Evolutionary conservation across 2,329 filamentous ascomycete genomes (phyloP).

Genomic region (Arthrobotrys iridis): DNA sequence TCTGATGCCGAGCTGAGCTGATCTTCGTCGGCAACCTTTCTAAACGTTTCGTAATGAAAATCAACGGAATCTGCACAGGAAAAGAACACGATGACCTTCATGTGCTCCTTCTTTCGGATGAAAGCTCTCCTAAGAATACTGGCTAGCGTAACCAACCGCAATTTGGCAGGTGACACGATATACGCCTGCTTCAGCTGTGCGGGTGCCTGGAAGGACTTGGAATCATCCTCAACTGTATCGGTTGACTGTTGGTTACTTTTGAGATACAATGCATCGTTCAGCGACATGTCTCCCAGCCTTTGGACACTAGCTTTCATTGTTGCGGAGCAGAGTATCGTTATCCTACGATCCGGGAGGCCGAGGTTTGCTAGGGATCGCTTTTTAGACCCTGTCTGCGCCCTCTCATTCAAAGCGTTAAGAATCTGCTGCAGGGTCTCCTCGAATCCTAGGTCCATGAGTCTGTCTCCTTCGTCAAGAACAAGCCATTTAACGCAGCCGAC

Average conservation of each 20-base stretch:
- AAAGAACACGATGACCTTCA: conserved; percentile 97
- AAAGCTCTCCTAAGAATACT: conserved; percentile 87
- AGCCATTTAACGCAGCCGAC: conserved; percentile 92
- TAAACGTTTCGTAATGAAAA: conserved; percentile 90
- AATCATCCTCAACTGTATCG: conserved; percentile 64
- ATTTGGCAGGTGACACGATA: conserved; percentile 84
- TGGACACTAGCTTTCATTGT: conserved; percentile 99
- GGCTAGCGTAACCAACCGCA: conserved; percentile 86
- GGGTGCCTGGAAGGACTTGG: conserved; percentile 78
- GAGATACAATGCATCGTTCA: conserved; percentile 91
- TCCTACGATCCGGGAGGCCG: conserved; percentile 72
- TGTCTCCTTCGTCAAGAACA: conserved; percentile 92
- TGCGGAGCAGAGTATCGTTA: conserved; percentile 91
- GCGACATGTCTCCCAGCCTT: conserved; percentile 88
- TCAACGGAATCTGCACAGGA: conserved; percentile 97
- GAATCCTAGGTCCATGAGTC: conserved; percentile 98
- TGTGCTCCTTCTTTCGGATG: conserved; percentile 85
- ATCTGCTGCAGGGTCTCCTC: conserved; percentile 92
- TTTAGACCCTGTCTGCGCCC: not conserved
- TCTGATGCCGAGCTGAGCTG: conserved; percentile 58
- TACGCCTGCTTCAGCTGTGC: conserved; percentile 95
- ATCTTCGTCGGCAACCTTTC: not conserved
- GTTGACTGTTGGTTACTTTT: conserved; percentile 62
- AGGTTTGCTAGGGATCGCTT: not conserved
- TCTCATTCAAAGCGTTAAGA: conserved; percentile 71